Percentiles rank a stretch among this genome's conserved stretches.
These are phyloP conservation scores for Phytophthora sp. DNA, from an alignment of 352 stramenopile species.

Conservation along the genomic window DNA sequence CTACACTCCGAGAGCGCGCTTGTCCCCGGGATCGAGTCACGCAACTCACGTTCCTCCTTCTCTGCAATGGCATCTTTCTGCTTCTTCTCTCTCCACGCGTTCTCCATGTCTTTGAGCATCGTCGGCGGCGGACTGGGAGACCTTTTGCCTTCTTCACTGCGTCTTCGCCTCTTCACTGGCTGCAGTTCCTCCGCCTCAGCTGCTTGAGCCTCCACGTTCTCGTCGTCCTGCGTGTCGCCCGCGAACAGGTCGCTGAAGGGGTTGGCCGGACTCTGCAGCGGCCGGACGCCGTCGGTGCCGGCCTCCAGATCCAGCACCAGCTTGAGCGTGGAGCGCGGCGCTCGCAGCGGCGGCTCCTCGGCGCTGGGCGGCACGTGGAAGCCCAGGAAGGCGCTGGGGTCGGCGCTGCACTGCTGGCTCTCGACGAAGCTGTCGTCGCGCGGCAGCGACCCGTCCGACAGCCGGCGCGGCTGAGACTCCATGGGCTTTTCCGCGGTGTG, in stretches of 20 bases:
- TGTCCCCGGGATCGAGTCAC: constrained; percentile 1
- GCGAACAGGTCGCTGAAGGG: constrained; percentile 58
- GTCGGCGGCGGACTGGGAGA: constrained; percentile 21
- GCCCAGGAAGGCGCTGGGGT: constrained; percentile 59
- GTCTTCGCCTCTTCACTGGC: constrained; percentile 1
- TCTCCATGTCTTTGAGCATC: constrained; percentile 33
- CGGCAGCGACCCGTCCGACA: constrained; percentile 24
- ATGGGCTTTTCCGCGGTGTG: not conserved
- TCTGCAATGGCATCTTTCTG: not conserved
- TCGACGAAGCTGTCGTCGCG: constrained; percentile 44
- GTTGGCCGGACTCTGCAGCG: constrained; percentile 11
- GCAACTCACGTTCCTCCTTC: not conserved
- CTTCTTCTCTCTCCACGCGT: constrained; percentile 25
- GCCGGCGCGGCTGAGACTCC: constrained; percentile 7
- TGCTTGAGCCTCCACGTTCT: not conserved
- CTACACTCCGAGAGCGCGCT: constrained; percentile 34
- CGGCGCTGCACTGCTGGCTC: constrained; percentile 68
- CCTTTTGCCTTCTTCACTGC: not conserved
- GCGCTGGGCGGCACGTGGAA: constrained; percentile 31
- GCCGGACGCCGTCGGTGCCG: not conserved
- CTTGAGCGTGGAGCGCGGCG: no score
- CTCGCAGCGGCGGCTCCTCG: no score
- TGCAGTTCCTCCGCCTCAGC: not conserved
- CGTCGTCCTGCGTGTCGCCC: constrained; percentile 61
- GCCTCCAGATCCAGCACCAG: constrained; percentile 44